phyloP scores from a whole-genome alignment of 768 basidiomycete species.

The Coprinopsis marcescibilis region DNA sequence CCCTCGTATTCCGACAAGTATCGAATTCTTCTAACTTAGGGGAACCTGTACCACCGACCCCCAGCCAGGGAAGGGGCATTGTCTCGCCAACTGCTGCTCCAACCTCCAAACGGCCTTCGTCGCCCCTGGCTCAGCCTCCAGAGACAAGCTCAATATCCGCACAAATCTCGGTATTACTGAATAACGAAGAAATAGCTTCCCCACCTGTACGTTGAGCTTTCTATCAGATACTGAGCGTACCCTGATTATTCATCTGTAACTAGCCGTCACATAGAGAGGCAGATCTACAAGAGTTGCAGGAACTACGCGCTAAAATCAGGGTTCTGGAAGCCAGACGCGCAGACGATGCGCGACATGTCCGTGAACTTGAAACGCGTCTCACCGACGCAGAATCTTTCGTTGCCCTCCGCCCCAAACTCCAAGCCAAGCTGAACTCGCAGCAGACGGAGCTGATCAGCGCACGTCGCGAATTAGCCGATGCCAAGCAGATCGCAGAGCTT shows the following conservation, averaged over 20 bases:
- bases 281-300: constrained; percentile 67
- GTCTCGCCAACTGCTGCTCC: constrained; percentile 18
- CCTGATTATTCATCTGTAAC: not conserved
- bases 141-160: constrained; percentile 18
- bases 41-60: constrained; percentile 23
- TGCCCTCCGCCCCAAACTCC: constrained; percentile 81
- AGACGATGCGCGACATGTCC: constrained; percentile 80
- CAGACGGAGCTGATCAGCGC: constrained; percentile 75
- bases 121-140: constrained; percentile 33
- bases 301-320: constrained; percentile 76
- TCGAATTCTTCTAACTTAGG: too few relatives aligned
- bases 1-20: constrained; percentile 38
- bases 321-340: constrained; percentile 82
- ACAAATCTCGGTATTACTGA: constrained; percentile 13
- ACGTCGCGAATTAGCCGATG: constrained; percentile 72
- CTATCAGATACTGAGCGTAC: constrained; percentile 10
- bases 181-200: constrained; percentile 24
- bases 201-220: constrained; percentile 18
- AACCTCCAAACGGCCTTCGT: constrained; percentile 29
- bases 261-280: constrained; percentile 12
- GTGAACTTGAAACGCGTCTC: constrained; percentile 80
- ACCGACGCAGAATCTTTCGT: constrained; percentile 81
- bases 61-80: constrained; percentile 24
- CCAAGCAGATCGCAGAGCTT: constrained; percentile 67
- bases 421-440: constrained; percentile 77